Conservation (phyloP, 257 asterid species). For the Nicotiana attenuata region DNA sequence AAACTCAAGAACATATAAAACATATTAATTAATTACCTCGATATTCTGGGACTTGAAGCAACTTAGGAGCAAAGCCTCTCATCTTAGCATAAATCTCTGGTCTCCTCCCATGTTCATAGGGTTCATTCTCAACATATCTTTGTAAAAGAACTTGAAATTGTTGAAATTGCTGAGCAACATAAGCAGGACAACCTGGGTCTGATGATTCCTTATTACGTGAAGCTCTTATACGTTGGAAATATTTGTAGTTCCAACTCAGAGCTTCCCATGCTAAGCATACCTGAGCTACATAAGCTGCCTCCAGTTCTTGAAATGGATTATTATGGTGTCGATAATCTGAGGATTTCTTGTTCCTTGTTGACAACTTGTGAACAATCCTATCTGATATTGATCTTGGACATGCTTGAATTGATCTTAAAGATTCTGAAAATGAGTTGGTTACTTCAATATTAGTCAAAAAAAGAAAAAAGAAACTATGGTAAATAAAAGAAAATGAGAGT, state of each 20-base stretch:
- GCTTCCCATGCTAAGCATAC: conserved; percentile 93
- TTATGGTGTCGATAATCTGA: conserved; percentile 31
- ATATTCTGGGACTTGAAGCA: conserved; percentile 88
- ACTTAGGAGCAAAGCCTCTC: conserved; percentile 63
- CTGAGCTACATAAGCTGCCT: conserved; percentile 83
- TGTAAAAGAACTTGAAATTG: conserved; percentile 77
- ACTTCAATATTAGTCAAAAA: not conserved
- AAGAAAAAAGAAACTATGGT: not conserved
- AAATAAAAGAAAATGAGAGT: not conserved
- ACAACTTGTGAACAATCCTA: conserved; percentile 52
- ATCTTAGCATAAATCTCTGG: conserved; percentile 77
- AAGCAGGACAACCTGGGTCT: conserved; percentile 84
- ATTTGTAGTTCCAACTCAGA: conserved; percentile 79
- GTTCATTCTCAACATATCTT: conserved; percentile 78
- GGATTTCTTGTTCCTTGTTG: conserved; percentile 26
- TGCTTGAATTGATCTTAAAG: conserved; percentile 67
- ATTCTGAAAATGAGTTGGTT: conserved; percentile 37
- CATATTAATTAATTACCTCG: conserved; percentile 40
- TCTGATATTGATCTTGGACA: conserved; percentile 85
- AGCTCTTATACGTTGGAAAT: conserved; percentile 53
- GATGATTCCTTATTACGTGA: conserved; percentile 38
- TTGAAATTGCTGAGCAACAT: conserved; percentile 75
- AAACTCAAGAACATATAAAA: no score
- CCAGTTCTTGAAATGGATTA: conserved; percentile 71
- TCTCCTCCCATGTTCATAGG: conserved; percentile 69